Base-by-base conservation (phyloP, 75 land plant genomes). In the Cunninghamia lanceolata region DNA sequence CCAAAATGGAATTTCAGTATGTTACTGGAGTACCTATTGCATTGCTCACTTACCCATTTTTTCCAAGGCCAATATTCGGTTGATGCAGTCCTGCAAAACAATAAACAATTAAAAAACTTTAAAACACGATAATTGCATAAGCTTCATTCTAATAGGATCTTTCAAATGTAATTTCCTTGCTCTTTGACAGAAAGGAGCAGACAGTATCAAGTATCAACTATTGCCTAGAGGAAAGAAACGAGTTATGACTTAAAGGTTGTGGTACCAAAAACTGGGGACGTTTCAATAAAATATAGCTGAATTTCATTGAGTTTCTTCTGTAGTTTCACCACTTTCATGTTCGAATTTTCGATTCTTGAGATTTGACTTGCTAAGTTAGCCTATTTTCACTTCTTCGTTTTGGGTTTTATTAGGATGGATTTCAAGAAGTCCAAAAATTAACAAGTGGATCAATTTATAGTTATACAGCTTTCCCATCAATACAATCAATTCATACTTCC, bases 71-170 rank as follows among this genome's bases (percentile, higher is more conserved):
- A 92, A 84, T 32, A 97, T 96, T 32, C 99, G 94, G 84, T 92
- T 94, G 86, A 97, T 97, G 88, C 96, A 96, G 21, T 97, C 99
- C 98, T 97, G 94, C 90, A 91, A 47, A 17, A 38, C 50, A 50
- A 79, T n/a, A 76, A 88, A n/a, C 63, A 83, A 83, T n/a, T n/a
- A 10, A 78, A 30, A 66, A 28, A n/a, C n/a, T n/a, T n/a, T n/a
- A n/a, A n/a, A 28, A 43, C 30, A 40, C 34, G 45, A 17, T 43
- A 77, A 80, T 28, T 28, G 82, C 4, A 45, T 45, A 10, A 80
- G 46, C 45, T 45, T 80, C 82, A 45, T 71, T 71, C 13, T n/a
- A 25, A 25, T 25, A 34, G 75, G 30, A 28, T 21, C 70, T 66
- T 25, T 66, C 25, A 66, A 28, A 21, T 66, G 70, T 66, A 66